Evolutionary conservation across 129 eudicot genomes (phyloP).

Genomic region (Chrysanthemum lavandulifolium): DNA sequence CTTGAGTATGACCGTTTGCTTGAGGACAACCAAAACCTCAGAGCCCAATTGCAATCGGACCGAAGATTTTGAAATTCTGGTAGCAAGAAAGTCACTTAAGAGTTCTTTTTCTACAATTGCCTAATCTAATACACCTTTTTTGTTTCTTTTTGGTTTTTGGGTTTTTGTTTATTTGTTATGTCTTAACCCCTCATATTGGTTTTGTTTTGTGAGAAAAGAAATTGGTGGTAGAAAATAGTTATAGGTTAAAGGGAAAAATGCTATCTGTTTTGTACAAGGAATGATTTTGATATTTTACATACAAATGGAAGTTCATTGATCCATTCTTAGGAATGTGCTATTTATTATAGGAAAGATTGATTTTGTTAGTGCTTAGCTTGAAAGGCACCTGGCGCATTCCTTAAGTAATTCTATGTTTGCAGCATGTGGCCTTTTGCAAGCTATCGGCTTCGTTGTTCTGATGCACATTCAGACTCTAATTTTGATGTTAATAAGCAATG

Average conservation of each 20-base stretch:
- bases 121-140: constrained; percentile 21
- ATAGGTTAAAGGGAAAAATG: constrained; percentile 28
- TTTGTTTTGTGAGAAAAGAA: constrained; percentile 21
- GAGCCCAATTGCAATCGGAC: constrained; percentile 61
- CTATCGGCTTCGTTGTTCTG: no score
- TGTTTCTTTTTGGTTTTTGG: constrained; percentile 13
- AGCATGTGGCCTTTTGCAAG: neutral
- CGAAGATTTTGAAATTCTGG: constrained; percentile 32
- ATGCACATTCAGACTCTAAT: no score
- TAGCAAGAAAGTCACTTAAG: constrained; percentile 45
- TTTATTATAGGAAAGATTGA: neutral
- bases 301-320: constrained; percentile 25
- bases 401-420: neutral
- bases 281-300: constrained; percentile 29
- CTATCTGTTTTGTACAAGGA: constrained; percentile 36
- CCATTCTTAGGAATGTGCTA: neutral
- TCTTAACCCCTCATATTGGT: constrained; percentile 19
- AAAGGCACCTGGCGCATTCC: neutral
- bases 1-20: constrained; percentile 83
- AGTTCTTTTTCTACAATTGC: neutral
- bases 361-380: neutral
- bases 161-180: neutral
- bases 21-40: constrained; percentile 80
- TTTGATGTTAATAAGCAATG: no score
- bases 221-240: constrained; percentile 25